These are phyloP conservation scores for Aristolochia fimbriata DNA, from an alignment of 164 flowering plant species.

Conservation along the genomic window DNA sequence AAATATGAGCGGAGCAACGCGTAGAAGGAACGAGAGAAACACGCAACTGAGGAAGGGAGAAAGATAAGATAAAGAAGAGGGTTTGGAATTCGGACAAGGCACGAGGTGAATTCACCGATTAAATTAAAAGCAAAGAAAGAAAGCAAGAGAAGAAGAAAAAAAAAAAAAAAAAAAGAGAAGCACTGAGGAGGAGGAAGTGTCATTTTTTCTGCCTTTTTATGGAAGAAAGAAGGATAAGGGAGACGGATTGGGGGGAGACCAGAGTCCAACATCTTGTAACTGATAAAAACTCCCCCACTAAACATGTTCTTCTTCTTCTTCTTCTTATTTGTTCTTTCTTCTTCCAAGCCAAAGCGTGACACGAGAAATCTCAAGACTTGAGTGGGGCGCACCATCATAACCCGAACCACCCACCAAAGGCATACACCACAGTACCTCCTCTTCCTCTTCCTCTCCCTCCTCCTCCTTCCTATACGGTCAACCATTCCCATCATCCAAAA, in stretches of 20 bases:
- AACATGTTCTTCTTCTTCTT: conserved; percentile 6
- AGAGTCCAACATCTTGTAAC: conserved; percentile 11
- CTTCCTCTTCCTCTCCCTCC: not conserved
- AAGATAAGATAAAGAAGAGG: too few relatives aligned
- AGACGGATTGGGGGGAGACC: not conserved
- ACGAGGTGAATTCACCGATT: too few relatives aligned
- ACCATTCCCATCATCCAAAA: conserved; percentile 3
- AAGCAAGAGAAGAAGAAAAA: not conserved
- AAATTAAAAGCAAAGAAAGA: not conserved
- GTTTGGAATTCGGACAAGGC: too few relatives aligned
- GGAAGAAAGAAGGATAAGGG: not conserved
- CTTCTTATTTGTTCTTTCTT: too few relatives aligned
- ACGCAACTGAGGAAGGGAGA: too few relatives aligned
- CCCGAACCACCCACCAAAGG: conserved; percentile 13
- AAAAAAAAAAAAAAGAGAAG: not conserved
- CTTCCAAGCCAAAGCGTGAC: conserved; percentile 61
- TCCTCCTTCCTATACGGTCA: too few relatives aligned
- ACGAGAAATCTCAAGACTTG: conserved; percentile 6
- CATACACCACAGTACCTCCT: not conserved
- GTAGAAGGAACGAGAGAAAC: too few relatives aligned
- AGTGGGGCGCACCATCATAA: conserved; percentile 70
- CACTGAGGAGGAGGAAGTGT: not conserved
- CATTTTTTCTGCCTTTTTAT: not conserved
- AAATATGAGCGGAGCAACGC: too few relatives aligned
- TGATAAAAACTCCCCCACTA: conserved; percentile 4